phyloP scores from a whole-genome alignment of 139 green algal genomes.

The Volvox reticuliferus region DNA sequence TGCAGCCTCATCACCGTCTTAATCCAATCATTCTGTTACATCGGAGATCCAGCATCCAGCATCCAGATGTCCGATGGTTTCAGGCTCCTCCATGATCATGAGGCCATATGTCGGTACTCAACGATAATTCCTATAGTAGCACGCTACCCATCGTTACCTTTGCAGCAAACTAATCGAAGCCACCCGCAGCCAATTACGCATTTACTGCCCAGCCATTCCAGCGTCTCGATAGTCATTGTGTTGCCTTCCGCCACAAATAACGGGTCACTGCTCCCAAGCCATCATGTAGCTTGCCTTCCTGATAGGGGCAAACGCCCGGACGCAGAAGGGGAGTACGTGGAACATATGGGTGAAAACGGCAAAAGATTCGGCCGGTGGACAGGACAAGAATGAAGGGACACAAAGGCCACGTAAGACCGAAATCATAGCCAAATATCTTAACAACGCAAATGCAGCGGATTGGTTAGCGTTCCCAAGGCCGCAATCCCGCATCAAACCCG shows the following conservation, averaged over 20 bases:
- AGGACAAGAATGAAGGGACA: not conserved
- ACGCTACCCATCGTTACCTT: too few species aligned
- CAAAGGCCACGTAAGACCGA: not conserved
- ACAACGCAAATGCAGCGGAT: not conserved
- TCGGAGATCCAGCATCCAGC: too few species aligned
- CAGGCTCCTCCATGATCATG: too few species aligned
- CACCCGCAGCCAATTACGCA: too few species aligned
- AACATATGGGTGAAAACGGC: not conserved
- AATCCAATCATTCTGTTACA: too few species aligned
- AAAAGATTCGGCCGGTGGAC: not conserved
- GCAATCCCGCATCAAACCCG: too few species aligned
- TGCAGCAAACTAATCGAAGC: too few species aligned
- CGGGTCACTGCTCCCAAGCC: conserved; percentile 27
- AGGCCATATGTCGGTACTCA: too few species aligned
- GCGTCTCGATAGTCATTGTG: not conserved
- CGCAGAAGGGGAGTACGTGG: not conserved
- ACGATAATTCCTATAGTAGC: too few species aligned
- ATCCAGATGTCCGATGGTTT: too few species aligned
- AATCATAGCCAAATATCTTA: not conserved
- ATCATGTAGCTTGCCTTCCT: conserved; percentile 15
- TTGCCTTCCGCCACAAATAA: conserved; percentile 28
- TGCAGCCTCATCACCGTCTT: too few species aligned
- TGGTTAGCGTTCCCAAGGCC: not conserved
- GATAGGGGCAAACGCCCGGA: not conserved
- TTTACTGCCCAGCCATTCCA: too few species aligned